Evolutionary conservation across 257 asterid species (phyloP), one percentile per base, ranked within the genome.

Genomic region (Prunella vulgaris): DNA sequence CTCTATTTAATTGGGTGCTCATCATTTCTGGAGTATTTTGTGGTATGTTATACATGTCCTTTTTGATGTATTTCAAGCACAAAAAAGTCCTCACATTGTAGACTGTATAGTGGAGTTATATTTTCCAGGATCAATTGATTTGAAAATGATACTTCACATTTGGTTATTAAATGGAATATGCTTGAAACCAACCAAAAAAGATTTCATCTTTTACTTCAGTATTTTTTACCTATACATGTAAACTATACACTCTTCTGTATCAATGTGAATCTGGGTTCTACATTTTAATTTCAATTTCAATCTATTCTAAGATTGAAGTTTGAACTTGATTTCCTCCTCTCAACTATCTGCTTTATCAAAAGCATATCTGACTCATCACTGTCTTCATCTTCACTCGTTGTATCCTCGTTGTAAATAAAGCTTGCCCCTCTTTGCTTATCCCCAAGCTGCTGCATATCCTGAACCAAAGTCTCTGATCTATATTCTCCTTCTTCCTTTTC

Each of bases 1-100:
- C 90, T 10, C 78, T 85, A 9, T 94, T 94, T 66, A 77, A 85
- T 60, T 91, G 99, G 97, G 96, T 92, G 32, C 82, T 94, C 30
- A 15, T 80, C 18, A 14, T 91, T 49, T 76, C 85, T 28, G 96
- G 95, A 71, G 53, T 74, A 7, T 76, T 85, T 60, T 87, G 99
- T 77, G 92, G 71, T 44, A 48, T 82, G 57, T 10, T 94, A 72
- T 89, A 86, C 70, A 38, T 76, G 37, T 81, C 78, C 30, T 86
- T 91, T 79, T 72, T 94, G 80, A 35, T 86, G 46, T 94, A 94
- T 71, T 87, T 94, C 64, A 85, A 79, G 87, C 92, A 82, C 81
- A 91, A 89, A 85, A 94, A 94, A 76, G 87, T 91, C 35, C 62
- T 90, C 18, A 89, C 96, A 13, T 65, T 90, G 86, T 93, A 78